Base-by-base conservation (phyloP, 495 filamentous ascomycete species). In the Pyrenula massariospora region DNA sequence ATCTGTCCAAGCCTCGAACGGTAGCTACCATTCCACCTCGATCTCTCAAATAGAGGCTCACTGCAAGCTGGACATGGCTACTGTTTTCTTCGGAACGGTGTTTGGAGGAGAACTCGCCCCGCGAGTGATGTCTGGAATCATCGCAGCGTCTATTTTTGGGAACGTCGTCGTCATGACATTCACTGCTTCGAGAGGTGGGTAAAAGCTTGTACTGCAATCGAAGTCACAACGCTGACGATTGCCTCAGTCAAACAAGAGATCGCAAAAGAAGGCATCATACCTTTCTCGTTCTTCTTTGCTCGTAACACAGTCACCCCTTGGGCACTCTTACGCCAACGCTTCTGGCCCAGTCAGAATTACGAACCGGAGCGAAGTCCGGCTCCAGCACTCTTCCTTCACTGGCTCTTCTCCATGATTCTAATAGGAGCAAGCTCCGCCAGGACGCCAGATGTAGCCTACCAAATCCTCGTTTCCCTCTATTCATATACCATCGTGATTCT, bases 151-250 rank as follows among this genome's bases (percentile, higher is more conserved):
- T 15, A 68, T 66, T 42, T 65, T 79, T n/a, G 76, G 76, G 0
- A 79, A 79, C 56, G 67, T 79, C 42, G 53, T 78, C 2, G 73
- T 77, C 3, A 69, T 73, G 57, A 81, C 81, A 20, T 73, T 76
- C 56, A 75, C 78, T 24, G 64, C 77, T 24, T 59, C 76, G 5
- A 25, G 72, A 65, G 75, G 80, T 52, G 80, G 77, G 60, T 15
- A 42, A n/a, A n/a, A n/a, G n/a, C n/a, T n/a, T n/a, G n/a, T n/a
- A n/a, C n/a, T n/a, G n/a, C n/a, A n/a, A n/a, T n/a, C n/a, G n/a
- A n/a, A n/a, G n/a, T n/a, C n/a, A n/a, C n/a, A n/a, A n/a, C n/a
- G n/a, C n/a, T n/a, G n/a, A n/a, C n/a, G n/a, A n/a, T n/a, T n/a
- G 15, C 25, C 11, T 36, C 25, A 66, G 66, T 69, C 20, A 67